phyloP scores from a whole-genome alignment of 805 yeast species.

The Cyberlindnera nakhonratchasimensis region DNA sequence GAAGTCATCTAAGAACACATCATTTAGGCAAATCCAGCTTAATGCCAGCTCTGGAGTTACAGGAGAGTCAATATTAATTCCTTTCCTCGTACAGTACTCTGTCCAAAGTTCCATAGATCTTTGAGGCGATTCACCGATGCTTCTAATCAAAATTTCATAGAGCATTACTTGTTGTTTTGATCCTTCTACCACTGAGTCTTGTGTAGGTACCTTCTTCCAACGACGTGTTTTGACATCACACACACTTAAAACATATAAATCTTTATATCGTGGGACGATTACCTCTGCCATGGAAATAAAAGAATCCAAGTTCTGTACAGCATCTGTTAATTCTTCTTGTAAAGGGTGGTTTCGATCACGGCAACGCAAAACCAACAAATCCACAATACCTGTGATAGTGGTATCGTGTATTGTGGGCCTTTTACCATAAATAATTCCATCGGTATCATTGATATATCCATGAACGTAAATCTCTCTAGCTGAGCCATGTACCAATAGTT shows the following conservation, averaged over 20 bases:
- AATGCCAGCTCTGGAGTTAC: conserved; percentile 40
- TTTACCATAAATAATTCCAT: conserved; percentile 7
- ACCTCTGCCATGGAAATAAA: conserved; percentile 13
- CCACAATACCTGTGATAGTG: conserved; percentile 63
- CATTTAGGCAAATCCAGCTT: conserved; percentile 39
- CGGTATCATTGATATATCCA: conserved; percentile 22
- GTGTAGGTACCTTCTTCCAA: conserved; percentile 42
- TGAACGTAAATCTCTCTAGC: conserved; percentile 60
- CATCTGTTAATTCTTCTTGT: background rate
- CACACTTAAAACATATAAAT: conserved; percentile 30
- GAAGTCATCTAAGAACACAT: conserved; percentile 33
- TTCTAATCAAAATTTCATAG: conserved; percentile 48
- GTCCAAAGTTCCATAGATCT: conserved; percentile 41
- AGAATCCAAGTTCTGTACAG: conserved; percentile 3
- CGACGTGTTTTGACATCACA: conserved; percentile 65
- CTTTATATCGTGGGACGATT: conserved; percentile 19
- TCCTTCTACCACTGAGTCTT: conserved; percentile 43
- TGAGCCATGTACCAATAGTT: conserved; percentile 43
- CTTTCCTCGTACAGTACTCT: conserved; percentile 45
- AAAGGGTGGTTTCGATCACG: conserved; percentile 11
- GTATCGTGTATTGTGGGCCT: conserved; percentile 31
- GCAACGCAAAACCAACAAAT: conserved; percentile 37
- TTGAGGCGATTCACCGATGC: conserved; percentile 29
- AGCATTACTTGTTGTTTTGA: conserved; percentile 60
- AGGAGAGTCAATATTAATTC: conserved; percentile 46